A percentile compares a stretch with the other conserved stretches of the same genome.
Evolutionary conservation across 2,329 filamentous ascomycete genomes (phyloP).

Genomic region (Fusarium napiforme): DNA sequence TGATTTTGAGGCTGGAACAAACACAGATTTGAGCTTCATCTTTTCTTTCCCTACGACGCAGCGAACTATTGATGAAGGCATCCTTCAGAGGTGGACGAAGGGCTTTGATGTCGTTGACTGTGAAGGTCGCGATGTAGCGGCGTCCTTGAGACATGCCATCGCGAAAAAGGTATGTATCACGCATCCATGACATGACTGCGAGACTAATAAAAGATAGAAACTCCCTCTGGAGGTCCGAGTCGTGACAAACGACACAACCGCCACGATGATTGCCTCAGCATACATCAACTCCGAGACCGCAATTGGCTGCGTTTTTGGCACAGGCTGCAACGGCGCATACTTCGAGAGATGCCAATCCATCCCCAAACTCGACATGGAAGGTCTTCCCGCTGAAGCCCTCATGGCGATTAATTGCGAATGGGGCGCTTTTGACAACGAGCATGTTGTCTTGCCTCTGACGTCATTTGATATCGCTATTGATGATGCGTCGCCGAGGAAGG

Average conservation of each 20-base stretch:
- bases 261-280: conserved; percentile 93
- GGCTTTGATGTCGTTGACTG: conserved; percentile 94
- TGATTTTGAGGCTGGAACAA: not conserved
- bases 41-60: conserved; percentile 96
- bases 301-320: conserved; percentile 98
- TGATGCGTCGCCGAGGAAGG: conserved; percentile 90
- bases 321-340: conserved; percentile 97
- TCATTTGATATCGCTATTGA: conserved; percentile 89
- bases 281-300: conserved; percentile 93
- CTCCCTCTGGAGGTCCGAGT: conserved; percentile 93
- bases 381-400: conserved; percentile 77
- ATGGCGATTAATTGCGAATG: conserved; percentile 99
- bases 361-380: conserved; percentile 91
- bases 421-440: conserved; percentile 95
- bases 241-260: conserved; percentile 97
- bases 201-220: conserved; percentile 60
- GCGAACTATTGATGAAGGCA: conserved; percentile 89
- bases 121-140: conserved; percentile 89
- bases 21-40: conserved; percentile 73
- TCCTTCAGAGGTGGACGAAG: conserved; percentile 96
- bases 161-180: conserved; percentile 55
- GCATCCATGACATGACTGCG: rapidly evolving
- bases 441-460: conserved; percentile 86
- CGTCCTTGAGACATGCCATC: conserved; percentile 83
- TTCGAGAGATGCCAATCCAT: conserved; percentile 92